These are phyloP conservation scores for Cercospora sp. DNA, from an alignment of 2,329 filamentous ascomycete genomes.

Conservation along the genomic window DNA sequence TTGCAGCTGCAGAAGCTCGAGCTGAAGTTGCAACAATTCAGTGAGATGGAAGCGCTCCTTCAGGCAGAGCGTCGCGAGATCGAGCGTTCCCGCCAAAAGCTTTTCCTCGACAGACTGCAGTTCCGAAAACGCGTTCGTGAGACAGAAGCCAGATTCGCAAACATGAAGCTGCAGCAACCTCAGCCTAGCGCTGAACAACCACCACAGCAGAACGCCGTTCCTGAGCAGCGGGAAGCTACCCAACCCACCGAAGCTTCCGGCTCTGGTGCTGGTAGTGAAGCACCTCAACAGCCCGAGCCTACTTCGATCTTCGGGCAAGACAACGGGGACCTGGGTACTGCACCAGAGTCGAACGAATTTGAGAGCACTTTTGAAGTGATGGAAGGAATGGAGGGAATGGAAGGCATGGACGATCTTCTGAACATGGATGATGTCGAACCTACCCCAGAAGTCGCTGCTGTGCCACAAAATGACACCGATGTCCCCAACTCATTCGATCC, in stretches of 20 bases:
- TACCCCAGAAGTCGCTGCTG: constrained; percentile 10
- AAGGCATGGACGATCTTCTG: constrained; percentile 15
- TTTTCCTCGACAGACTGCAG: constrained; percentile 86
- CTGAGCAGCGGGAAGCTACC: constrained; percentile 8
- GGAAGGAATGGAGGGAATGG: constrained; percentile 16
- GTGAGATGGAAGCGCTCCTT: constrained; percentile 89
- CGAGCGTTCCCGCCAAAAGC: constrained; percentile 85
- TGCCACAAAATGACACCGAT: constrained; percentile 7
- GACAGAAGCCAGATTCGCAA: constrained; percentile 62
- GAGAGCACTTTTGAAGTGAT: constrained; percentile 13
- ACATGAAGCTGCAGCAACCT: constrained; percentile 32
- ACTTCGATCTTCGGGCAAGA: constrained; percentile 12
- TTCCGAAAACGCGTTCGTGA: constrained; percentile 87
- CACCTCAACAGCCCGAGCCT: constrained; percentile 9
- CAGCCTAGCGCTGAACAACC: constrained; percentile 11
- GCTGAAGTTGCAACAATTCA: constrained; percentile 92
- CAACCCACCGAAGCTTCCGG: constrained; percentile 6
- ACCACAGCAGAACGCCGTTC: constrained; percentile 6
- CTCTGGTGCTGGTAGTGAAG: constrained; percentile 3
- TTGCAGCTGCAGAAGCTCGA: constrained; percentile 94
- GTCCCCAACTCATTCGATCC: constrained; percentile 21
- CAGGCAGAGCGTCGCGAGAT: constrained; percentile 91
- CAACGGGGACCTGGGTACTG: constrained; percentile 1
- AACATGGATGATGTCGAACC: constrained; percentile 15
- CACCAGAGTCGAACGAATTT: constrained; percentile 10